Evolutionary conservation across 352 stramenopile species (phyloP), one percentile per base, ranked within the genome.

Genomic region (Phytophthora hybrid): DNA sequence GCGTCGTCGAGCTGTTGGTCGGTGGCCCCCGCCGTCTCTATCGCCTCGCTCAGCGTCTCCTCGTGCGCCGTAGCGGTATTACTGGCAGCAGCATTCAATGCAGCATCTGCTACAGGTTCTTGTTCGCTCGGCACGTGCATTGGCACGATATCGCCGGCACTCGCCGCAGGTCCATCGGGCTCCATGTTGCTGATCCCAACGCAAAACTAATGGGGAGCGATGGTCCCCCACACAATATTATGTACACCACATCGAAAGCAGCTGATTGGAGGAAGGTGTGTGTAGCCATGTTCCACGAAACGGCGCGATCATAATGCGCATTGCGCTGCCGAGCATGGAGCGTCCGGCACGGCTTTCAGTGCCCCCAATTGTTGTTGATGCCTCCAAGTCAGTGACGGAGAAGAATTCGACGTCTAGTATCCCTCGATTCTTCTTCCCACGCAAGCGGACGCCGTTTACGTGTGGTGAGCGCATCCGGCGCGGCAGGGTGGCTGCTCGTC

Each of bases 361-460:
- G 62, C 51, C 47, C 11, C 19, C 23, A 41, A n/a, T 46, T 44
- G 52, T 39, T 55, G 26, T 59, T 55, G 55, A 57, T 7, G 21
- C 39, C 32, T 4, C 37, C 16, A 39, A 19, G 7, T 26, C 23
- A 18, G 4, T 9, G 23, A 55, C n/a, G 26, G 34, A 60, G 21
- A 76, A 54, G 10, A 59, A 23, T 1, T 32, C 21, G 14, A 31
- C 44, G 13, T 73, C 59, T 16, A 78, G 58, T 52, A 80, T 90
- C 63, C 81, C 83, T 32, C 75, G 75, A 3, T 89, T 90, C 70
- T 90, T 88, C 54, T 87, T 75, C 41, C 71, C 77, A 13, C 71
- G 71, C 8, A 73, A 73, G 16, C 59, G 71, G 44, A 77, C 71
- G 19, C 71, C 71, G 26, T 71, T 77, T 54, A 77, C 71, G 8